Evolutionary conservation across 2,329 filamentous ascomycete species (phyloP).

Genomic region (Aspergillus udagawae): DNA sequence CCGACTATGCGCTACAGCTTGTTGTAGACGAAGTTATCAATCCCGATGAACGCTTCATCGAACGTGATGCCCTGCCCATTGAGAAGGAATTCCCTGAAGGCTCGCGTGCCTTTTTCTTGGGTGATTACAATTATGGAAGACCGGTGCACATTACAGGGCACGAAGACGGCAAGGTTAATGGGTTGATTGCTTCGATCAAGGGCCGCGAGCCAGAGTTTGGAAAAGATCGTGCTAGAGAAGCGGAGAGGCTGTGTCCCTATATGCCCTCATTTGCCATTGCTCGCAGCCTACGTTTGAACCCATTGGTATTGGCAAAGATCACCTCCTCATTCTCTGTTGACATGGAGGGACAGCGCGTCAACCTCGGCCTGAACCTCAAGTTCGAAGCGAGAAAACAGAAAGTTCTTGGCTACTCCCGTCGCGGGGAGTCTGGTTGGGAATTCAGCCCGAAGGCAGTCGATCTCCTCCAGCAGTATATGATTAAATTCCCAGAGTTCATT

Average conservation of each 20-base stretch:
- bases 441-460: slow-evolving; percentile 82
- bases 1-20: slow-evolving; percentile 84
- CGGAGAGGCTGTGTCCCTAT: slow-evolving; percentile 70
- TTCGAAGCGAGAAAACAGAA: slow-evolving; percentile 95
- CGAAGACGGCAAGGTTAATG: slow-evolving; percentile 67
- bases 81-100: slow-evolving; percentile 85
- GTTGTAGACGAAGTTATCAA: slow-evolving; percentile 87
- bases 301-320: slow-evolving; percentile 88
- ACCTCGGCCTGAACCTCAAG: slow-evolving; percentile 91
- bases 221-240: slow-evolving; percentile 64
- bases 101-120: slow-evolving; percentile 85
- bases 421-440: slow-evolving; percentile 85
- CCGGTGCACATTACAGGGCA: slow-evolving; percentile 81
- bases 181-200: slow-evolving; percentile 70
- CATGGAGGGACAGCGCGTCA: slow-evolving; percentile 76
- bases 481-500: slow-evolving; percentile 91
- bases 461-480: slow-evolving; percentile 84
- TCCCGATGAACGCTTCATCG: slow-evolving; percentile 88
- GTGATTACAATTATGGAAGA: slow-evolving; percentile 86
- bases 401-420: slow-evolving; percentile 90
- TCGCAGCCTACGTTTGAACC: slow-evolving; percentile 73
- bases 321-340: slow-evolving; percentile 89
- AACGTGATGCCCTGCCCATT: slow-evolving; percentile 80
- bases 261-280: slow-evolving; percentile 86
- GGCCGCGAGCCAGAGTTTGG: slow-evolving; percentile 78